Conservation (phyloP, 1,139 yeast genomes). For the Diutina catenulata region DNA sequence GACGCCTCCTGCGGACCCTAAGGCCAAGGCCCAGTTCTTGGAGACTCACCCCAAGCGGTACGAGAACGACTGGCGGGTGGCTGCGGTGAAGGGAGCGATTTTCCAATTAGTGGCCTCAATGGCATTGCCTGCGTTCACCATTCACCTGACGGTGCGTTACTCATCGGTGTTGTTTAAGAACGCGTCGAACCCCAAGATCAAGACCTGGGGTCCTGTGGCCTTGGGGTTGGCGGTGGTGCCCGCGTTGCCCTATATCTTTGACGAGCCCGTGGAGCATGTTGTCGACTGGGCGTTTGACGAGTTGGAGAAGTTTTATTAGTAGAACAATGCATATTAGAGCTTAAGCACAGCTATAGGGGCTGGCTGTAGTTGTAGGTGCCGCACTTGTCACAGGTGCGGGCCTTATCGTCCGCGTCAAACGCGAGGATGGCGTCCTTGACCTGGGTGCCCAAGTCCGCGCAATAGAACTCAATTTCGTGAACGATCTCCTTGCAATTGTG, state of each 20-base stretch:
- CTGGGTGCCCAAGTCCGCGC: constrained; percentile 80
- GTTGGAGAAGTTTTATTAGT: constrained; percentile 6
- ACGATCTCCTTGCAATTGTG: constrained; percentile 50
- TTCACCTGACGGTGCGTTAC: constrained; percentile 67
- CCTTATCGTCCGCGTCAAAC: constrained; percentile 51
- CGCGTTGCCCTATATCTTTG: constrained; percentile 64
- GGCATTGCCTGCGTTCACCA: constrained; percentile 83
- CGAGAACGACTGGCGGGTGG: constrained; percentile 48
- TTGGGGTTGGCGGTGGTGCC: constrained; percentile 73
- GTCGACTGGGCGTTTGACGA: constrained; percentile 54
- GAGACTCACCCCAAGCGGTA: constrained; percentile 17
- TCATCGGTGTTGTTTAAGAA: constrained; percentile 48
- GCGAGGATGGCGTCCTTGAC: constrained; percentile 70
- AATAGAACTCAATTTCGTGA: constrained; percentile 61
- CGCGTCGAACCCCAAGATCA: constrained; percentile 23
- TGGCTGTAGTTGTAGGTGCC: constrained; percentile 58
- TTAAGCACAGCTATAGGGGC: constrained; percentile 26
- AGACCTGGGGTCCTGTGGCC: constrained; percentile 67
- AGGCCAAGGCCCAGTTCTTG: neutral
- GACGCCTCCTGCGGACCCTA: constrained; percentile 10
- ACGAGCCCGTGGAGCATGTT: constrained; percentile 69
- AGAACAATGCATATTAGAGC: neutral
- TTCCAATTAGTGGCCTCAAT: constrained; percentile 77
- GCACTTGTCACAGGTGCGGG: constrained; percentile 66
- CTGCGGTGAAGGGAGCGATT: constrained; percentile 56